phyloP scores from a whole-genome alignment of 345 rosid genomes.

The Gossypium sturtianum region DNA sequence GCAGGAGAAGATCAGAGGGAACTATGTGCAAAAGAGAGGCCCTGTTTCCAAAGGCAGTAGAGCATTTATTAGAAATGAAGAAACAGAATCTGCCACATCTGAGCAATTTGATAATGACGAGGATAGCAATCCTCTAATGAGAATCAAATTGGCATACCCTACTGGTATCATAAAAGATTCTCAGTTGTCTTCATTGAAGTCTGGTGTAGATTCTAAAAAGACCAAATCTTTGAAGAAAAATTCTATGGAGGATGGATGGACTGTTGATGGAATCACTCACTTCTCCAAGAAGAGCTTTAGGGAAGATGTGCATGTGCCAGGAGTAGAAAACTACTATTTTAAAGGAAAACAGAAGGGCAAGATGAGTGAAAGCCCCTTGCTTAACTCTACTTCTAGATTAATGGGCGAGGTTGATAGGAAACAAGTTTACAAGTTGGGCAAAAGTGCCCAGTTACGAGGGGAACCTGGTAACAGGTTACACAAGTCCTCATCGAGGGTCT shows the following conservation, averaged over 20 bases:
- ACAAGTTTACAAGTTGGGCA: conserved; percentile 28
- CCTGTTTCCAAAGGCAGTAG: conserved; percentile 39
- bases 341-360: conserved; percentile 76
- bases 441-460: conserved; percentile 46
- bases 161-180: conserved; percentile 39
- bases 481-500: conserved; percentile 36
- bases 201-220: conserved; percentile 41
- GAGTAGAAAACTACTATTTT: conserved; percentile 33
- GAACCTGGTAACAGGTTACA: conserved; percentile 42
- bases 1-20: conserved; percentile 54
- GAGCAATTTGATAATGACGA: conserved; percentile 53
- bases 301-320: conserved; percentile 38
- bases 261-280: conserved; percentile 33
- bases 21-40: conserved; percentile 45
- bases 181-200: conserved; percentile 41
- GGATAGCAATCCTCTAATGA: conserved; percentile 44
- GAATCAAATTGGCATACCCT: conserved; percentile 47
- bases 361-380: conserved; percentile 48
- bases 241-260: conserved; percentile 30
- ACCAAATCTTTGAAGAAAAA: conserved; percentile 39
- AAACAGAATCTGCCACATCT: conserved; percentile 85
- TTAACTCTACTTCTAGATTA: conserved; percentile 33
- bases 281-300: conserved; percentile 33
- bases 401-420: conserved; percentile 42
- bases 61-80: conserved; percentile 43